Conservation (phyloP, 805 yeast species). For the Cyberlindnera mrakii region DNA sequence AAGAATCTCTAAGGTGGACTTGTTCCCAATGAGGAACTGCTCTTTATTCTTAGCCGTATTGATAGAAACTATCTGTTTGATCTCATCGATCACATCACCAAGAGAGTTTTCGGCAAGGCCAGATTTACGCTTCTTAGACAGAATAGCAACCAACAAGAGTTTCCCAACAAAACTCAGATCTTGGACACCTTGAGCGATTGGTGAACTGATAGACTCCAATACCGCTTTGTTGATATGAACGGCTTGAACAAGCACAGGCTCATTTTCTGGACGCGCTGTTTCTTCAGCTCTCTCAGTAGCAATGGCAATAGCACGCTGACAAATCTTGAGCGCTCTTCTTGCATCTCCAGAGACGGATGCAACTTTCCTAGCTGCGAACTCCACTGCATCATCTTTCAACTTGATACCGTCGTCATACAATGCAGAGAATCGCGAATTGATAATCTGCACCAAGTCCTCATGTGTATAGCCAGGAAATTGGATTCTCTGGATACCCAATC, state of each 20-base stretch:
- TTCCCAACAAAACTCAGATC: conserved; percentile 65
- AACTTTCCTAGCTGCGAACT: conserved; percentile 87
- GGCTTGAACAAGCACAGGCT: conserved; percentile 48
- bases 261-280: conserved; percentile 17
- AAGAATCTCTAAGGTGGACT: conserved; percentile 27
- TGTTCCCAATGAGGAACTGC: conserved; percentile 25
- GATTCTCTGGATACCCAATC: conserved; percentile 82
- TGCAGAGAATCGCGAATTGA: conserved; percentile 59
- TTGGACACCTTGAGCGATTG: conserved; percentile 52
- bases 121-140: conserved; percentile 57
- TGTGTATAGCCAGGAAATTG: conserved; percentile 86
- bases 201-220: conserved; percentile 71
- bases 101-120: conserved; percentile 66
- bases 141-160: conserved; percentile 61
- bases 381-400: conserved; percentile 68
- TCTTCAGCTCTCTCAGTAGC: conserved; percentile 33
- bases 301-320: conserved; percentile 83
- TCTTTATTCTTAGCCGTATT: conserved; percentile 25
- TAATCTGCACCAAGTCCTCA: conserved; percentile 69
- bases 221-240: conserved; percentile 75
- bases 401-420: conserved; percentile 30
- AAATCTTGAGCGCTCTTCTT: conserved; percentile 80
- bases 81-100: conserved; percentile 77
- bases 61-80: conserved; percentile 45
- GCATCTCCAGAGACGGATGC: conserved; percentile 98